These are phyloP conservation scores for Amanita jacksonii DNA, from an alignment of 768 basidiomycete species.

Conservation along the genomic window DNA sequence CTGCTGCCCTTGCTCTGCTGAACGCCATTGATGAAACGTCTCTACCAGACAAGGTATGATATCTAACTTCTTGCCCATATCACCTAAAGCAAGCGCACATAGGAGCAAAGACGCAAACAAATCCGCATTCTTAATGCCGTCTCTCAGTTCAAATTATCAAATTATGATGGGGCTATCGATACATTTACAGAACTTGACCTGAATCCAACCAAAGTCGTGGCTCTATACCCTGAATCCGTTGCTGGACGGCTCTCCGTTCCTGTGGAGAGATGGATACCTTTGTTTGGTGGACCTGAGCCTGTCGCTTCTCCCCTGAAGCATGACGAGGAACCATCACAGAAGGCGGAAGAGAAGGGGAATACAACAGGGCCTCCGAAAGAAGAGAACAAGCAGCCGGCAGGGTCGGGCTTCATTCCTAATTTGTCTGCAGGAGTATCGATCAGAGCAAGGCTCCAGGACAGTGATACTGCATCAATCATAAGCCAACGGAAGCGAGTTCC, in stretches of 20 bases:
- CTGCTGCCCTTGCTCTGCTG: conserved; percentile 72
- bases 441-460: conserved; percentile 14
- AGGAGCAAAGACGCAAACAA: conserved; percentile 47
- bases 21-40: conserved; percentile 52
- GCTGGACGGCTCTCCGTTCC: conserved; percentile 70
- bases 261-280: conserved; percentile 62
- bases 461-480: conserved; percentile 46
- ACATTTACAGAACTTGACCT: conserved; percentile 81
- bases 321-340: conserved; percentile 10
- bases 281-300: conserved; percentile 69
- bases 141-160: conserved; percentile 55
- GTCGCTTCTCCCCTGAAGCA: conserved; percentile 7
- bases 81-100: conserved; percentile 4
- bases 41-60: conserved; percentile 55
- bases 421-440: background rate
- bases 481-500: conserved; percentile 25
- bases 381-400: background rate
- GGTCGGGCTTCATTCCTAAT: background rate
- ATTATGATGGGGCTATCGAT: conserved; percentile 76
- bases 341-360: conserved; percentile 11
- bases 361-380: background rate
- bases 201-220: conserved; percentile 90
- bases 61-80: background rate
- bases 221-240: conserved; percentile 75
- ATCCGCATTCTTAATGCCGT: conserved; percentile 75